Conservation (phyloP, 306 rosid species). For the Castanea crenata region DNA sequence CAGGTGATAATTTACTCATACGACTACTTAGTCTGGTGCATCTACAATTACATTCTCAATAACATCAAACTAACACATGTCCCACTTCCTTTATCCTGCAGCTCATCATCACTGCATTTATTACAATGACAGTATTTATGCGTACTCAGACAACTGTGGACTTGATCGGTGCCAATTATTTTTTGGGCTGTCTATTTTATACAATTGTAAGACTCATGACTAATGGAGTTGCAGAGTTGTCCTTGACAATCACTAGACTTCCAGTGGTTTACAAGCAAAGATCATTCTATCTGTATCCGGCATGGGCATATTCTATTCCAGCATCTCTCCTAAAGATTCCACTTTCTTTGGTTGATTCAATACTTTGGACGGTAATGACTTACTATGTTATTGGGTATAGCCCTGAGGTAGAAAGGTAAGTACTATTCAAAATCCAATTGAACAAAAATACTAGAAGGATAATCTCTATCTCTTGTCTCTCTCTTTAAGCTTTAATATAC, state of each 20-base stretch:
- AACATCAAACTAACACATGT: slow-evolving; percentile 9
- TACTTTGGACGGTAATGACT: slow-evolving; percentile 57
- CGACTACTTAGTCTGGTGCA: background rate
- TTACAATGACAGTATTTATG: slow-evolving; percentile 73
- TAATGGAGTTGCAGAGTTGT: slow-evolving; percentile 78
- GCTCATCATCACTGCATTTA: slow-evolving; percentile 62
- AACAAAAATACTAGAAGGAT: background rate
- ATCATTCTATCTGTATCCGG: slow-evolving; percentile 55
- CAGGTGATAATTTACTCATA: slow-evolving; percentile 45
- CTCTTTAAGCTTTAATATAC: slow-evolving; percentile 18
- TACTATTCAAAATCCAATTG: background rate
- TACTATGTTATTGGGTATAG: slow-evolving; percentile 62
- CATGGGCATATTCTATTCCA: slow-evolving; percentile 64
- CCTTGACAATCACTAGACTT: slow-evolving; percentile 64
- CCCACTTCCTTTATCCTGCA: slow-evolving; percentile 25
- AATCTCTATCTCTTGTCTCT: background rate
- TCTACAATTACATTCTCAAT: background rate
- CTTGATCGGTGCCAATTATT: slow-evolving; percentile 47
- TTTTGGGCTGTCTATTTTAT: slow-evolving; percentile 68
- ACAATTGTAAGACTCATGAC: slow-evolving; percentile 63
- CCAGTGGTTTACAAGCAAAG: slow-evolving; percentile 60
- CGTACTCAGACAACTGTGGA: slow-evolving; percentile 55
- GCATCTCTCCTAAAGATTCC: slow-evolving; percentile 54
- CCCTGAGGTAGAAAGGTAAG: slow-evolving; percentile 56
- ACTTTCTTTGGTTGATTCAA: slow-evolving; percentile 49